Base-by-base conservation (phyloP, 768 basidiomycete genomes). In the Mrakia frigida region DNA sequence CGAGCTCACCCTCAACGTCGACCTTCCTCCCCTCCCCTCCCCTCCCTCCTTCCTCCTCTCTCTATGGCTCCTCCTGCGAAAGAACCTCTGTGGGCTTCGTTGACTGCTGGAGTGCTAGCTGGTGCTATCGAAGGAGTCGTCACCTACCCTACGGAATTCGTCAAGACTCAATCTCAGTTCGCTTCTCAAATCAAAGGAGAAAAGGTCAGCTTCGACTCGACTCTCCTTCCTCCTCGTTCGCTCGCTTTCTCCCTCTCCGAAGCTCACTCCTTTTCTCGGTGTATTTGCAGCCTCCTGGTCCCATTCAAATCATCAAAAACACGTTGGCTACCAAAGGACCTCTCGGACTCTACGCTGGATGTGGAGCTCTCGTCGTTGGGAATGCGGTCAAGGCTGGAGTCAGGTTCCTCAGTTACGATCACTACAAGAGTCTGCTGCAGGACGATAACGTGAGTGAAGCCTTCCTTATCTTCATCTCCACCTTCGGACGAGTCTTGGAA, bases 371-470 rank as follows among this genome's bases (percentile, higher is more conserved):
- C 23, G 88, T 98, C 7, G 86, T 94, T 21, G 97, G 96, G 18
- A 98, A 98, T 82, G 88, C 95, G 0, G 82, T 89, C 79, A 99
- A 99, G 85, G 97, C 97, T 1, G 97, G 95, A 5, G 95, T 99
- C 52, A 87, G 97, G 60, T 99, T 99, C 83, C 88, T 97, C 75
- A 91, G 90, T 79, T 99, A 99, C 84, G 95, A 98, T 82, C 87
- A 90, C 82, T 95, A 94, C 86, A 98, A 98, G 85, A 84, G 86
- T 39, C 83, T 89, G 80, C 82, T 99, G 63, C 92, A 91, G 61
- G 94, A 98, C 83, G 81, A 89, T 9, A 87, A 98, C 86, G 95
- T 94, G 80, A 81, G 87, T 81, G n/a, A 25, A 33, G n/a, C 25
- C 9, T n/a, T 56, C 52, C 21, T 37, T 18, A 6, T 9, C 35